Conservation (phyloP, 305 asterid species). For the Solanum aculeatissimum region DNA sequence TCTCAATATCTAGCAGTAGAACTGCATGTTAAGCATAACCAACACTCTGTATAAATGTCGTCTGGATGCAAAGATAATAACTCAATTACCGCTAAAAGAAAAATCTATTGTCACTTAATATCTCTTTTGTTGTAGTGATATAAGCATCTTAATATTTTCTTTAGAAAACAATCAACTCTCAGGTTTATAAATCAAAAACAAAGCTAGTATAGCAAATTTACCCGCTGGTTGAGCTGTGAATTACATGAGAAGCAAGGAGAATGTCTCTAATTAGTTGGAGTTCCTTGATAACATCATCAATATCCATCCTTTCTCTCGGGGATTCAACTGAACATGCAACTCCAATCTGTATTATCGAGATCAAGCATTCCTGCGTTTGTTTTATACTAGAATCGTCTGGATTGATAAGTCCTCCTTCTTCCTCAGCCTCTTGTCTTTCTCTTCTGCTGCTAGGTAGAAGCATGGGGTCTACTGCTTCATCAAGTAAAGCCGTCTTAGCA, state of each 20-base stretch:
- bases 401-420: neutral
- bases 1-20: neutral
- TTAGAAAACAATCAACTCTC: neutral
- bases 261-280: slow-evolving; percentile 15
- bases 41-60: no score
- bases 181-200: neutral
- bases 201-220: neutral
- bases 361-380: slow-evolving; percentile 14
- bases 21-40: neutral
- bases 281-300: slow-evolving; percentile 18
- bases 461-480: slow-evolving; percentile 3
- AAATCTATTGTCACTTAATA: no score
- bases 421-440: neutral
- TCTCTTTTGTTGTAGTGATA: no score
- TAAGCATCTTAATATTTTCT: neutral
- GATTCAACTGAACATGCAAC: slow-evolving; percentile 26
- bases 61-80: no score
- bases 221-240: slow-evolving; percentile 22
- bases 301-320: slow-evolving; percentile 28
- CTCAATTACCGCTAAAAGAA: no score
- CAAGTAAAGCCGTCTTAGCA: slow-evolving; percentile 1
- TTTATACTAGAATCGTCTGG: neutral
- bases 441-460: neutral
- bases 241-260: slow-evolving; percentile 11
- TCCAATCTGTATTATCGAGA: slow-evolving; percentile 25